These are phyloP conservation scores for Wickerhamiella infanticola DNA, from an alignment of 1,139 yeast species.

Conservation along the genomic window DNA sequence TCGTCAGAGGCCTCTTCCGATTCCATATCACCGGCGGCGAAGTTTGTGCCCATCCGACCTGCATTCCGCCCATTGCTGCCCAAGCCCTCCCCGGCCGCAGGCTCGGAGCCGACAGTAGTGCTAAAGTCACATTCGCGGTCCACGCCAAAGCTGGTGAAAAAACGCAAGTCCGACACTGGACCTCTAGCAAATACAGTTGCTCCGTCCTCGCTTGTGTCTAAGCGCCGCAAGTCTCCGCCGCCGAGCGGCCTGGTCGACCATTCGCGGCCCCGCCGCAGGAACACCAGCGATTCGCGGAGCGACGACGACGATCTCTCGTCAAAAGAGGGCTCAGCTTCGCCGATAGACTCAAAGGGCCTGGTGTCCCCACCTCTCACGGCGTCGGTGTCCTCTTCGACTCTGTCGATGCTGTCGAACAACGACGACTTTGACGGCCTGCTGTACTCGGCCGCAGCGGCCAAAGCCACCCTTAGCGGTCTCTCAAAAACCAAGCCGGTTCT, in stretches of 20 bases:
- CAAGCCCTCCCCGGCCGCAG: constrained; percentile 16
- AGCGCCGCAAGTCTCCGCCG: constrained; percentile 12
- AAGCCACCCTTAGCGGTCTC: not conserved
- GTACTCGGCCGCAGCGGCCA: not conserved
- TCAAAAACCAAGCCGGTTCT: not conserved
- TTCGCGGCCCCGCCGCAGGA: not conserved
- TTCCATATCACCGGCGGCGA: constrained; percentile 1
- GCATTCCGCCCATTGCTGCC: constrained; percentile 25
- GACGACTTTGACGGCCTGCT: not conserved
- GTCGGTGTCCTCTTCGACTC: not conserved
- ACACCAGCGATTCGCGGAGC: not conserved
- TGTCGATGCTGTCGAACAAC: not conserved
- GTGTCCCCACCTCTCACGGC: not conserved
- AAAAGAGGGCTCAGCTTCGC: not conserved
- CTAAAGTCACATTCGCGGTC: constrained; percentile 4
- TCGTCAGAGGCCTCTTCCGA: not conserved
- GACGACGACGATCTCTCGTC: not conserved
- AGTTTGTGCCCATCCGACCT: constrained; percentile 24
- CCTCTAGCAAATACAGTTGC: constrained; percentile 14
- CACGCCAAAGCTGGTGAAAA: not conserved
- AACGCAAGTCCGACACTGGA: constrained; percentile 1
- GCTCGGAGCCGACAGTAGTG: constrained; percentile 7
- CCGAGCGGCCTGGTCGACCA: not conserved
- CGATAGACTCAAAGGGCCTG: not conserved
- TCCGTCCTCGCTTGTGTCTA: constrained; percentile 15